Evolutionary conservation across 345 rosid species (phyloP).

Genomic region (Toxicodendron radicans): DNA sequence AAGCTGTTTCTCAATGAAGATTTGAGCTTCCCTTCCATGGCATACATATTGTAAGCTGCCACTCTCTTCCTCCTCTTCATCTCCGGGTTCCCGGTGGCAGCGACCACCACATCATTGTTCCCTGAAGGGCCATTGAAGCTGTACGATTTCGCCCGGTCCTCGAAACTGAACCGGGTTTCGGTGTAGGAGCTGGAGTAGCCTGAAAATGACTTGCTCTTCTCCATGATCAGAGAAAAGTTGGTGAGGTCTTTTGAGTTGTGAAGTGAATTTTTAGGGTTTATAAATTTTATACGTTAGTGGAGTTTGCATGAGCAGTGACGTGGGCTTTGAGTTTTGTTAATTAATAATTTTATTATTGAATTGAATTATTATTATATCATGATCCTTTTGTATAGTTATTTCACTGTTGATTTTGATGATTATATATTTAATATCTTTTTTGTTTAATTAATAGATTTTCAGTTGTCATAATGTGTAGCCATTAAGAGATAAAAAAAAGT

Average conservation of each 20-base stretch:
- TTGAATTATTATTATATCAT: no score
- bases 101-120: conserved; percentile 5
- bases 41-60: conserved; percentile 55
- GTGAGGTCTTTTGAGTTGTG: no score
- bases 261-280: no score
- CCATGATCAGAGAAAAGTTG: conserved; percentile 30
- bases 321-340: not conserved
- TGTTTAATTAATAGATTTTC: no score
- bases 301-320: not conserved
- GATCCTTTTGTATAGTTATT: no score
- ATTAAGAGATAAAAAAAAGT: no score
- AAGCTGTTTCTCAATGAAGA: conserved; percentile 53
- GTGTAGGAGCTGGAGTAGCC: conserved; percentile 36
- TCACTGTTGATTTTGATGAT: no score
- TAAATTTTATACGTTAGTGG: not conserved
- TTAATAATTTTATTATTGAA: no score
- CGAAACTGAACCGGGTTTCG: conserved; percentile 30
- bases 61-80: conserved; percentile 49
- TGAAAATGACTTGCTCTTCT: conserved; percentile 56
- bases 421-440: no score
- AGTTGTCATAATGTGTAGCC: no score
- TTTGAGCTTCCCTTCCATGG: conserved; percentile 58
- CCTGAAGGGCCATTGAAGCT: conserved; percentile 52
- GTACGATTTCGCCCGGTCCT: conserved; percentile 47
- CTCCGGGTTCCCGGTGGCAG: conserved; percentile 44